These are phyloP conservation scores for Fusarium lateritium DNA, from an alignment of 2,329 filamentous ascomycete genomes.

Conservation along the genomic window DNA sequence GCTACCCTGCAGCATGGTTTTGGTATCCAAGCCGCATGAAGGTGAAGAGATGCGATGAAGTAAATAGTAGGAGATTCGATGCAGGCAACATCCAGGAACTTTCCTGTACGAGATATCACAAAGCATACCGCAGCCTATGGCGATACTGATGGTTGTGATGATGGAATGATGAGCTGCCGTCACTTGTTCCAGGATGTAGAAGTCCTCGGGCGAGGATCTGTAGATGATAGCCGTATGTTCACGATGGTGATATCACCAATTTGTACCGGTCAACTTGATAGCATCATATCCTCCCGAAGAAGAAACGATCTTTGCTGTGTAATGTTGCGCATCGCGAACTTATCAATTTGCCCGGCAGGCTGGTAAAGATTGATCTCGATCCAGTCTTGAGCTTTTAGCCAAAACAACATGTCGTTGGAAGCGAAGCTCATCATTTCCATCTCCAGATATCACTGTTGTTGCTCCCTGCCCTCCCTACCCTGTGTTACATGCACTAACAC, in stretches of 20 bases:
- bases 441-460: slow-evolving; percentile 1
- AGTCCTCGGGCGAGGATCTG: neutral
- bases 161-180: neutral
- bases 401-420: slow-evolving; percentile 2
- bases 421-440: slow-evolving; percentile 28
- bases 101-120: neutral
- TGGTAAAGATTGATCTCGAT: slow-evolving; percentile 14
- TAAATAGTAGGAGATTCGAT: neutral
- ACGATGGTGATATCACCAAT: neutral
- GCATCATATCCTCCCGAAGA: neutral
- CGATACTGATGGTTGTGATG: neutral
- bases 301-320: slow-evolving; percentile 19
- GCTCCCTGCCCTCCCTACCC: slow-evolving; percentile 11
- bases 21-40: neutral
- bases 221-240: neutral
- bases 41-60: neutral
- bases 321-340: neutral
- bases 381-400: slow-evolving; percentile 3
- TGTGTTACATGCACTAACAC: neutral
- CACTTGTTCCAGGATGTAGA: neutral
- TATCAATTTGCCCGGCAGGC: neutral
- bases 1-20: neutral
- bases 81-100: neutral
- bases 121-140: neutral
- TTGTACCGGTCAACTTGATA: neutral